Evolutionary conservation across 1,284 basidiomycete species (phyloP).

Genomic region (Termitomyces sp.): DNA sequence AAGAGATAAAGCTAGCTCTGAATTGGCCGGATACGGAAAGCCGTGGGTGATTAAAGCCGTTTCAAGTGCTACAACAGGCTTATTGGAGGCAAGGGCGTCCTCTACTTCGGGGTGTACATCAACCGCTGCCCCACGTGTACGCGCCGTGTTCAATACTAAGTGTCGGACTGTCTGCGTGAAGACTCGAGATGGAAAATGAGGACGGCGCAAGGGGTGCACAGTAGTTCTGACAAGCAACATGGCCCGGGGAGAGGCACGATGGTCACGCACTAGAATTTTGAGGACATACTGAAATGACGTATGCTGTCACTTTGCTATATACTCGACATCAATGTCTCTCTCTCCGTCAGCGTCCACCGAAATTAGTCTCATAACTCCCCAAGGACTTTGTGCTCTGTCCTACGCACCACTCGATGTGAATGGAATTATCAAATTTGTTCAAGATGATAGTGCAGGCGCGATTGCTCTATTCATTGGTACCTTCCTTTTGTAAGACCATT

Average conservation of each 20-base stretch:
- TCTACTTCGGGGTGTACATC: constrained; percentile 75
- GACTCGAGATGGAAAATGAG: background rate
- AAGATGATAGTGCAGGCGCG: constrained; percentile 63
- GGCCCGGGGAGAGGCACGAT: background rate
- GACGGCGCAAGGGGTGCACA: background rate
- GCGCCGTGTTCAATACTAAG: background rate
- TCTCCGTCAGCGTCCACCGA: constrained; percentile 41
- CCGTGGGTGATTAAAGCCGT: constrained; percentile 93
- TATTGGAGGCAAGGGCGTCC: constrained; percentile 59
- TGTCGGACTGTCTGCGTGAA: background rate
- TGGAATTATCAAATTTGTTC: constrained; percentile 55
- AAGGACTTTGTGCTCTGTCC: constrained; percentile 57
- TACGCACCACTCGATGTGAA: constrained; percentile 53
- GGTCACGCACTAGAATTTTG: background rate
- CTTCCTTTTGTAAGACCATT: background rate
- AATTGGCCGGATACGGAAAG: constrained; percentile 77
- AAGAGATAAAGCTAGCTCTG: constrained; percentile 68
- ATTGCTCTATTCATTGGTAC: constrained; percentile 70
- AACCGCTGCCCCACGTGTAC: constrained; percentile 36
- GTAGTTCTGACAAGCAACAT: background rate
- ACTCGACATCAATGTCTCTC: constrained; percentile 7
- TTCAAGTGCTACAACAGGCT: constrained; percentile 73
- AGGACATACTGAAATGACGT: background rate
- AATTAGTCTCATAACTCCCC: constrained; percentile 38
- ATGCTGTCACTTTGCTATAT: too few species aligned